Percentiles rank a stretch among this genome's conserved stretches.
Conservation (phyloP, 2,329 filamentous ascomycete genomes). For the Ambrosiella beaveri region DNA sequence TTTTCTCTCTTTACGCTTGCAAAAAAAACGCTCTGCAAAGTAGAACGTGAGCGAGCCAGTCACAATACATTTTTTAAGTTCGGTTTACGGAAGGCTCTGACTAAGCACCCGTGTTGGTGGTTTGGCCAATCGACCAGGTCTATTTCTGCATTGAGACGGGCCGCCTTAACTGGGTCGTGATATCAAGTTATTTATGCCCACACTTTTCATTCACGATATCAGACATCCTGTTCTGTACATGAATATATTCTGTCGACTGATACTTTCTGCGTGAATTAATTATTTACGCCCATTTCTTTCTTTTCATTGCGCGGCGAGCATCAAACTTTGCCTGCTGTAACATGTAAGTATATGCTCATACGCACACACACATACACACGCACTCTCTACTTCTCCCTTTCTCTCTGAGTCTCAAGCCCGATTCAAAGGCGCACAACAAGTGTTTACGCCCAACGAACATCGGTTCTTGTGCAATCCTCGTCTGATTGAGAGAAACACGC, state of each 20-base stretch:
- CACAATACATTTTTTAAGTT: neutral
- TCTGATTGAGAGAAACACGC: too few species aligned
- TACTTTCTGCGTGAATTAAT: neutral
- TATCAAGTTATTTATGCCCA: neutral
- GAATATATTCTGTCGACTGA: neutral
- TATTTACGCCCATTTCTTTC: neutral
- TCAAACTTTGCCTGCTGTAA: too few species aligned
- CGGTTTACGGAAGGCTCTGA: neutral
- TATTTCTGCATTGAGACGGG: neutral
- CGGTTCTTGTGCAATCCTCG: too few species aligned
- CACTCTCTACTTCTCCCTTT: too few species aligned
- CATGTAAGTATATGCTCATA: too few species aligned
- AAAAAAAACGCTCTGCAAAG: too few species aligned
- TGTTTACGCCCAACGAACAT: too few species aligned
- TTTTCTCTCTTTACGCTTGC: too few species aligned
- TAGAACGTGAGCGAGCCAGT: neutral
- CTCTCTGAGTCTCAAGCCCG: too few species aligned
- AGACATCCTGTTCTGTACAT: neutral
- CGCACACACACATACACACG: too few species aligned
- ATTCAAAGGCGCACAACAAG: too few species aligned
- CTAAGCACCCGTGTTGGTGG: neutral
- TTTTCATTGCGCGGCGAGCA: neutral
- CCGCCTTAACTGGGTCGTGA: too few species aligned
- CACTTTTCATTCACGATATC: neutral
- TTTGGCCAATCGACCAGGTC: neutral